Conservation (phyloP, 441 rosid genomes). For the Populus tomentosa region DNA sequence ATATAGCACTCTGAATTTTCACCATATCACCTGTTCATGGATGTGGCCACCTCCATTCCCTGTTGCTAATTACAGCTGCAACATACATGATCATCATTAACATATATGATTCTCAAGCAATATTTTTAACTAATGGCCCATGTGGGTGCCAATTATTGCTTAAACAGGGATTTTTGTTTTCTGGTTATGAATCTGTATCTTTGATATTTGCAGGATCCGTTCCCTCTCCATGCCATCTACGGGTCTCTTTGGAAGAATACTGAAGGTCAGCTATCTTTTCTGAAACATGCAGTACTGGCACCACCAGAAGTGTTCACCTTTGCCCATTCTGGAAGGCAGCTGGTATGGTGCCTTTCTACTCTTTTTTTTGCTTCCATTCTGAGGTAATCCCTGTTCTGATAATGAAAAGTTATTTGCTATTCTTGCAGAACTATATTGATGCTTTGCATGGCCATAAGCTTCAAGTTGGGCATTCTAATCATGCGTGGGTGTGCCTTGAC, state of each 20-base stretch:
- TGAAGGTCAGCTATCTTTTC: conserved; percentile 87
- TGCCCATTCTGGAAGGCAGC: conserved; percentile 71
- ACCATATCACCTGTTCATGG: neutral
- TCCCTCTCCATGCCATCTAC: conserved; percentile 84
- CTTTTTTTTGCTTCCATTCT: conserved; percentile 9
- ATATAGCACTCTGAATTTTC: neutral
- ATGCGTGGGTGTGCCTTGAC: conserved; percentile 92
- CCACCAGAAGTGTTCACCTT: conserved; percentile 90
- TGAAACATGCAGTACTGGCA: conserved; percentile 73
- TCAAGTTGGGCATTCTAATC: conserved; percentile 67
- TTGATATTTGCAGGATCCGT: conserved; percentile 65
- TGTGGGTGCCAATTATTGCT: neutral
- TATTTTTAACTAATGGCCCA: neutral
- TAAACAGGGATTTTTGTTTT: neutral
- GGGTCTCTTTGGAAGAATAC: conserved; percentile 81
- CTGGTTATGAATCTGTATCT: neutral
- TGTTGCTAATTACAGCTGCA: neutral
- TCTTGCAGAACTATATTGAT: conserved; percentile 65
- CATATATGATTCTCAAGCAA: neutral
- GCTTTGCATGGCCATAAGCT: conserved; percentile 64
- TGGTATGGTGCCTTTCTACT: conserved; percentile 50
- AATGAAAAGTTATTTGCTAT: conserved; percentile 19
- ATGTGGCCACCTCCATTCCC: neutral
- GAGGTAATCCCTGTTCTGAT: conserved; percentile 4
- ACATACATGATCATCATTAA: neutral